Base-by-base conservation (phyloP, 2,329 filamentous ascomycete genomes). In the Colletotrichum endophyticum region DNA sequence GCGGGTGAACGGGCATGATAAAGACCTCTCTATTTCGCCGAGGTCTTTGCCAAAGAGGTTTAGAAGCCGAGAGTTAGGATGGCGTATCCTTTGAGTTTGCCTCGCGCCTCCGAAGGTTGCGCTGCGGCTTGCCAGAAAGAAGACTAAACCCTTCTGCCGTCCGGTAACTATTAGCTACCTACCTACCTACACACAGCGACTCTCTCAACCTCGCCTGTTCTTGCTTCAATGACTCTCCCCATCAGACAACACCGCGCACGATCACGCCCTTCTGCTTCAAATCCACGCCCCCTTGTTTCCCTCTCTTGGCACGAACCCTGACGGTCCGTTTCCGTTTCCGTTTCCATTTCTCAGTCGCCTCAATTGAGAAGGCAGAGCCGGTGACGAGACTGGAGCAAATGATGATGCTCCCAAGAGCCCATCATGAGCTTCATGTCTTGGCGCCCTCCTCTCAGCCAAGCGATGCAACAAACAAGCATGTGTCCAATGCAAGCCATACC, bases 381-480 rank as follows among this genome's bases (percentile, higher is more conserved):
- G 63, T 22, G 19, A 53, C 25, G 56, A 25, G 62, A 75, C 53
- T 66, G 36, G 28, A 49, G 27, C n/a, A 15, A 66, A 11, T 28
- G 12, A 30, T n/a, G 28, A 30, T 61, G n/a, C 19, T 66, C 30
- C 28, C 63, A 53, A 61, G 25, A 25, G 16, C 30, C 28, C 49
- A 34, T 59, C 56, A 62, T 72, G 49, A 53, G 34, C 44, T 72
- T 44, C 36, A n/a, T 34, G 56, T 34, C 63, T 73, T 57, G 63
- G 56, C 62, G 44, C 6, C n/a, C 19, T 49, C 11, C n/a, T 49
- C 30, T 32, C 49, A 19, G 56, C 36, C 25, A 49, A 66, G 62
- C 49, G 69, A 62, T 66, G 73, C 73, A 34, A 62, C 49, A 49
- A 71, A 56, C 72, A 75, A 66, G 75, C 72, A 75, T 44, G 66